phyloP scores from a whole-genome alignment of 805 yeast species.

The Lachancea dasiensis region DNA sequence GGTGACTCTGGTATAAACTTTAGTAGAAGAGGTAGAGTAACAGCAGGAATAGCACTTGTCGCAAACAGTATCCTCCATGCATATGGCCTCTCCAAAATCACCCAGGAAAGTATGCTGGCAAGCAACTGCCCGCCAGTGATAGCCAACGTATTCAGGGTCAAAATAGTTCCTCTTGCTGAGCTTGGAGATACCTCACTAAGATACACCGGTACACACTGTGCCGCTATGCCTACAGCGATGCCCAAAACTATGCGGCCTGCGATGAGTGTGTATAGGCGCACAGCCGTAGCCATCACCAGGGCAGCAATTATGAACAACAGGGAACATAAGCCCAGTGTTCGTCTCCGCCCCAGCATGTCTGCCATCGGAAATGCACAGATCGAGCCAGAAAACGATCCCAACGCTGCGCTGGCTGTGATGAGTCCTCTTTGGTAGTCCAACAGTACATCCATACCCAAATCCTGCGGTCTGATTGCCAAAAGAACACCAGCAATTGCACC shows the following conservation, averaged over 20 bases:
- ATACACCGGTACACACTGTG: constrained; percentile 59
- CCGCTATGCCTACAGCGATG: constrained; percentile 66
- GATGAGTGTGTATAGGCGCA: constrained; percentile 37
- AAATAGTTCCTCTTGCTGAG: constrained; percentile 34
- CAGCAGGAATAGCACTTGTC: constrained; percentile 39
- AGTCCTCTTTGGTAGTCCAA: constrained; percentile 35
- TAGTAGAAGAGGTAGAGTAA: constrained; percentile 32
- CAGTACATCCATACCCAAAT: constrained; percentile 32
- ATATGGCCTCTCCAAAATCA: constrained; percentile 14
- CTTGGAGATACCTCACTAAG: constrained; percentile 47
- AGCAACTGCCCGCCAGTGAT: constrained; percentile 47
- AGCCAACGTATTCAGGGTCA: constrained; percentile 36
- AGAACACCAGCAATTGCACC: constrained; percentile 59
- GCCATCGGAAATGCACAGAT: constrained; percentile 45
- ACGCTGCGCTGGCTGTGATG: constrained; percentile 42
- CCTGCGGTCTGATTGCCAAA: constrained; percentile 38
- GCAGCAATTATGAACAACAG: constrained; percentile 44
- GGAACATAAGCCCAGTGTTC: constrained; percentile 38
- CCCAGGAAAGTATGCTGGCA: constrained; percentile 38
- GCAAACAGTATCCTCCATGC: constrained; percentile 38
- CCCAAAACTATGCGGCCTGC: constrained; percentile 62
- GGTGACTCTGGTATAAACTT: constrained; percentile 49
- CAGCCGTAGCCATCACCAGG: constrained; percentile 40
- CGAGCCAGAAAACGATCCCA: constrained; percentile 52
- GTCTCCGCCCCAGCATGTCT: constrained; percentile 42